Conservation (phyloP, 208 protist genomes). For the Leishmania lainsoni region DNA sequence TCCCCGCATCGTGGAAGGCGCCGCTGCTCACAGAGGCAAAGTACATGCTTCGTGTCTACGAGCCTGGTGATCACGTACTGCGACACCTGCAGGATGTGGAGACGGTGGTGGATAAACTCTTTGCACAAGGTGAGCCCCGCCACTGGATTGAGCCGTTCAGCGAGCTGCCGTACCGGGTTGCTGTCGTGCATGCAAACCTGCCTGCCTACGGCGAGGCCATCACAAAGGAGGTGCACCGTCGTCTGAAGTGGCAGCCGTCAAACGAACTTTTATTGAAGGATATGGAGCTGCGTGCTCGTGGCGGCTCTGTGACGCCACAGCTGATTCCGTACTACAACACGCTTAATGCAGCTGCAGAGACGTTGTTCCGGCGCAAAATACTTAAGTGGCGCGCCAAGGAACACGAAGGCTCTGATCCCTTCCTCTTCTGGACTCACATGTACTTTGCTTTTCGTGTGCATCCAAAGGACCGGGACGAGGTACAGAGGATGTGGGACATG, state of each 20-base stretch:
- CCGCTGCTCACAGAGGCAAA: slow-evolving; percentile 84
- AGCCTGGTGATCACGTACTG: slow-evolving; percentile 57
- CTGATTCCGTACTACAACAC: slow-evolving; percentile 66
- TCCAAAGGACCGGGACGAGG: slow-evolving; percentile 66
- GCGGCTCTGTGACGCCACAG: slow-evolving; percentile 53
- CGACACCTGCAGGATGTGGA: slow-evolving; percentile 74
- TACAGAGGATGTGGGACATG: slow-evolving; percentile 80
- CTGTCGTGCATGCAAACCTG: slow-evolving; percentile 80
- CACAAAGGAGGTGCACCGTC: slow-evolving; percentile 55
- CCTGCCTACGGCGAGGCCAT: slow-evolving; percentile 79
- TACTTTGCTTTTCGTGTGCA: slow-evolving; percentile 89
- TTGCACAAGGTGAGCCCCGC: slow-evolving; percentile 63
- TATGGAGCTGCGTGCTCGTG: slow-evolving; percentile 73
- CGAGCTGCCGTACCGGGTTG: slow-evolving; percentile 76
- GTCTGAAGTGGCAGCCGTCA: slow-evolving; percentile 47
- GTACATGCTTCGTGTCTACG: slow-evolving; percentile 79
- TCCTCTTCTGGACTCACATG: slow-evolving; percentile 87
- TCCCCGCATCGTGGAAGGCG: slow-evolving; percentile 84
- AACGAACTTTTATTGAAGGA: slow-evolving; percentile 68
- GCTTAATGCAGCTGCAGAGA: slow-evolving; percentile 70
- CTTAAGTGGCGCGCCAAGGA: slow-evolving; percentile 78
- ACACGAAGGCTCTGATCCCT: slow-evolving; percentile 74
- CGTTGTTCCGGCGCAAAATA: slow-evolving; percentile 73
- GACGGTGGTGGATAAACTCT: slow-evolving; percentile 72
- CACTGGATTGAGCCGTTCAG: slow-evolving; percentile 87